Conservation (phyloP, 176 grass and related monocot species). For the Pontederia paniculata region DNA sequence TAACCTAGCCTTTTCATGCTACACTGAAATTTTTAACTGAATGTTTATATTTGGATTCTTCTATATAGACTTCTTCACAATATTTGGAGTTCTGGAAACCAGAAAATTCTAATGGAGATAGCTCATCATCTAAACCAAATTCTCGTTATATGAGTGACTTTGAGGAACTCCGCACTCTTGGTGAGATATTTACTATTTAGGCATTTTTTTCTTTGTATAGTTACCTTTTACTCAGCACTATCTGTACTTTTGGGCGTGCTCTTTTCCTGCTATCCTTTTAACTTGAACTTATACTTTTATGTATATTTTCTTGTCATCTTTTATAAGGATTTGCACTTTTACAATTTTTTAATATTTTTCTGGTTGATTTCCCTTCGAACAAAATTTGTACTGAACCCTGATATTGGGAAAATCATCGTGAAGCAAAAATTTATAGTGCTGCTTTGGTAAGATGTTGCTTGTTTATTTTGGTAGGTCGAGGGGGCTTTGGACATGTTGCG, state of each 20-base stretch:
- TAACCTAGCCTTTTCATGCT: conserved; percentile 15
- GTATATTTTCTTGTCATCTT: too few relatives aligned
- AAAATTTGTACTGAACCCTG: too few relatives aligned
- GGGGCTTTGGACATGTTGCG: conserved; percentile 79
- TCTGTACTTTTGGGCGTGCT: too few relatives aligned
- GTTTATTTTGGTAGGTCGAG: conserved; percentile 40
- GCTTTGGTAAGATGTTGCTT: background rate
- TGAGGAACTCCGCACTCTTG: conserved; percentile 80
- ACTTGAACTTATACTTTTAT: too few relatives aligned
- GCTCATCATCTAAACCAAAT: conserved; percentile 55
- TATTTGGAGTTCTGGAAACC: conserved; percentile 66
- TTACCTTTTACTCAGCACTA: background rate
- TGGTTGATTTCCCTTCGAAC: too few relatives aligned
- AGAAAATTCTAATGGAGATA: conserved; percentile 30
- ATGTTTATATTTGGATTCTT: conserved; percentile 17
- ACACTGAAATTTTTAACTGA: background rate
- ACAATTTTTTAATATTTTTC: too few relatives aligned
- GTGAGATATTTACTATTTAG: conserved; percentile 30
- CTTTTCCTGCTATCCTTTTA: too few relatives aligned
- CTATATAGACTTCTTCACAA: conserved; percentile 55
- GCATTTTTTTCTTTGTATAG: background rate
- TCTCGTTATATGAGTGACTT: conserved; percentile 96
- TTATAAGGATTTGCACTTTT: too few relatives aligned
- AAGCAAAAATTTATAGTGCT: too few relatives aligned
- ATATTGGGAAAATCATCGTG: too few relatives aligned